Conservation (phyloP, 495 filamentous ascomycete species). For the Letharia columbiana region DNA sequence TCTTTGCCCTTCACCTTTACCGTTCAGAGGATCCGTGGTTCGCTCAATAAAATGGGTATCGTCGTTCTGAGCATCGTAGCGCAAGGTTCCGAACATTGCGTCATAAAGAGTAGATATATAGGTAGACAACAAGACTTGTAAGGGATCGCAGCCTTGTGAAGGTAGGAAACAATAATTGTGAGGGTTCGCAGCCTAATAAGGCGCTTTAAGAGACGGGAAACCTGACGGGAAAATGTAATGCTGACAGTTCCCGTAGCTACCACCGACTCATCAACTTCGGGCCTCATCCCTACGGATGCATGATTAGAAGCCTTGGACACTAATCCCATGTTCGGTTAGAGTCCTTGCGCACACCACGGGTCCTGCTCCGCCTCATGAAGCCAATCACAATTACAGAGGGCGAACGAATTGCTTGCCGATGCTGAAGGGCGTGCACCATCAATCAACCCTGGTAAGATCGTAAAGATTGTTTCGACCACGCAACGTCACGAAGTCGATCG, state of each 20-base stretch:
- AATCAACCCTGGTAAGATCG: neutral
- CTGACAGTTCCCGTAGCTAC: neutral
- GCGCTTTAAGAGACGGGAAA: neutral
- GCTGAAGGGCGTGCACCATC: neutral
- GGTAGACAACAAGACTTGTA: neutral
- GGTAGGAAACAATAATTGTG: neutral
- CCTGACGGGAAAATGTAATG: neutral
- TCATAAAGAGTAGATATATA: neutral
- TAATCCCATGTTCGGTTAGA: neutral
- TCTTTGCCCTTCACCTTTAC: conserved; percentile 1
- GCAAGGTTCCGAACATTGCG: conserved; percentile 1
- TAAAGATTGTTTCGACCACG: neutral
- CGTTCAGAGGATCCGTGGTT: neutral
- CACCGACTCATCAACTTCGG: neutral
- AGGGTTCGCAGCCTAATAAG: neutral
- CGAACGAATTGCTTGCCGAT: too few relatives aligned
- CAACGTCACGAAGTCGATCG: neutral
- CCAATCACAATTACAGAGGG: too few relatives aligned
- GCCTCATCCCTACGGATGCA: neutral
- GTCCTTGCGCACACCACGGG: too few relatives aligned
- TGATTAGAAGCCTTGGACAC: neutral
- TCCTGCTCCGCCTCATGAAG: too few relatives aligned
- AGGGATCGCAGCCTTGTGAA: neutral
- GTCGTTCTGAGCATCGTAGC: neutral
- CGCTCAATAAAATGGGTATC: neutral